Evolutionary conservation across 306 rosid species (phyloP).

Genomic region (Abrus precatorius): DNA sequence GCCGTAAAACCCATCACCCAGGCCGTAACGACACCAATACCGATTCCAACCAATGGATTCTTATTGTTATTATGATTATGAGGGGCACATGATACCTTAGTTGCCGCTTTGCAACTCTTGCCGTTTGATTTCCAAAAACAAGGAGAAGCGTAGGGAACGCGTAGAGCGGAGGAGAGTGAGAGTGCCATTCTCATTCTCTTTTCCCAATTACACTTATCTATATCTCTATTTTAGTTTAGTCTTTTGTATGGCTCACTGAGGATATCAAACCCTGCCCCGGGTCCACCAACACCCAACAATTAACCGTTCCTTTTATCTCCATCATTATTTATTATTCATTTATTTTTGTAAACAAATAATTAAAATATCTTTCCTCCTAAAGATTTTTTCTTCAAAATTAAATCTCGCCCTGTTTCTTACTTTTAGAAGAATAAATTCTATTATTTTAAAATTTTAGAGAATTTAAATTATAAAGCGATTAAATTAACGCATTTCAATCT

Average conservation of each 20-base stretch:
- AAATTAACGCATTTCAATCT: no score
- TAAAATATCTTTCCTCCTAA: slow-evolving; percentile 5
- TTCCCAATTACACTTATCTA: slow-evolving; percentile 38
- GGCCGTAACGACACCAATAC: slow-evolving; percentile 74
- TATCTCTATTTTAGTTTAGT: background rate
- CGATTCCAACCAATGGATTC: slow-evolving; percentile 57
- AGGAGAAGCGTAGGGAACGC: slow-evolving; percentile 46
- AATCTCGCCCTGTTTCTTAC: background rate
- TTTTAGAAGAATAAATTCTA: background rate
- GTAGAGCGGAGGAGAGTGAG: slow-evolving; percentile 53
- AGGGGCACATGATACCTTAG: slow-evolving; percentile 42
- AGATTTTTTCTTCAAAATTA: background rate
- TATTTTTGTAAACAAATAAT: background rate
- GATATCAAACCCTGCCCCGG: slow-evolving; percentile 49
- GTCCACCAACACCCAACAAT: slow-evolving; percentile 40
- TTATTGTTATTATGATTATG: slow-evolving; percentile 37
- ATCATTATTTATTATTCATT: background rate
- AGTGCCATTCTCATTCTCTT: slow-evolving; percentile 78
- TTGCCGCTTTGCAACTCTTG: slow-evolving; percentile 4
- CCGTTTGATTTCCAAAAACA: slow-evolving; percentile 45
- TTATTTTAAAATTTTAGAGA: no score
- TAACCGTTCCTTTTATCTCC: background rate
- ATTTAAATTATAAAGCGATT: no score
- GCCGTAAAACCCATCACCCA: slow-evolving; percentile 70
- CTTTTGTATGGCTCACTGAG: slow-evolving; percentile 45